Evolutionary conservation across 306 rosid species (phyloP).

Genomic region (Sicyos edulis): DNA sequence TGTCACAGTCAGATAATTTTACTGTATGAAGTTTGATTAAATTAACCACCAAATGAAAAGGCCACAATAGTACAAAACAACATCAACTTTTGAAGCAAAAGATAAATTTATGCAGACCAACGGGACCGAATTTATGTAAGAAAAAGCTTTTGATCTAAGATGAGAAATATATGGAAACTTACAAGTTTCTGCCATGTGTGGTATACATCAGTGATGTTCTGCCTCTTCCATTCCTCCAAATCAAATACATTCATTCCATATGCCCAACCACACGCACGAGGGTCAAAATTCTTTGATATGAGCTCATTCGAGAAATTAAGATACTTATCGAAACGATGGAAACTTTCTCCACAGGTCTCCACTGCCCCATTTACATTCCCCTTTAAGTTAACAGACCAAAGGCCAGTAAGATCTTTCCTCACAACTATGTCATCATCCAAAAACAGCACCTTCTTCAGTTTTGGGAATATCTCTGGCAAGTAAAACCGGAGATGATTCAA

Average conservation of each 20-base stretch:
- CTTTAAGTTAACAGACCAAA: conserved; percentile 22
- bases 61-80: background rate
- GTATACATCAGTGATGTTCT: conserved; percentile 18
- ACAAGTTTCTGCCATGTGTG: conserved; percentile 23
- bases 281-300: conserved; percentile 23
- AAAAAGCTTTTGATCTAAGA: background rate
- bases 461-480: conserved; percentile 25
- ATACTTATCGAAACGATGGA: conserved; percentile 24
- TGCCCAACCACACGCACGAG: conserved; percentile 29
- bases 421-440: conserved; percentile 26
- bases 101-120: background rate
- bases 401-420: conserved; percentile 22
- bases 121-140: background rate
- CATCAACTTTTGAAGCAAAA: conserved; percentile 3
- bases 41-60: background rate
- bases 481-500: conserved; percentile 28
- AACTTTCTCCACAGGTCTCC: conserved; percentile 24
- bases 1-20: background rate
- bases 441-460: conserved; percentile 23
- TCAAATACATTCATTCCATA: conserved; percentile 26
- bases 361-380: conserved; percentile 28
- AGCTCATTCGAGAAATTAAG: conserved; percentile 21
- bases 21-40: background rate
- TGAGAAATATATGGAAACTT: background rate
- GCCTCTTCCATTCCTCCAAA: conserved; percentile 23